A percentile compares a stretch with the other conserved stretches of the same genome.
Evolutionary conservation across 495 filamentous ascomycete genomes (phyloP).

Genomic region (Annulohypoxylon maeteangense): DNA sequence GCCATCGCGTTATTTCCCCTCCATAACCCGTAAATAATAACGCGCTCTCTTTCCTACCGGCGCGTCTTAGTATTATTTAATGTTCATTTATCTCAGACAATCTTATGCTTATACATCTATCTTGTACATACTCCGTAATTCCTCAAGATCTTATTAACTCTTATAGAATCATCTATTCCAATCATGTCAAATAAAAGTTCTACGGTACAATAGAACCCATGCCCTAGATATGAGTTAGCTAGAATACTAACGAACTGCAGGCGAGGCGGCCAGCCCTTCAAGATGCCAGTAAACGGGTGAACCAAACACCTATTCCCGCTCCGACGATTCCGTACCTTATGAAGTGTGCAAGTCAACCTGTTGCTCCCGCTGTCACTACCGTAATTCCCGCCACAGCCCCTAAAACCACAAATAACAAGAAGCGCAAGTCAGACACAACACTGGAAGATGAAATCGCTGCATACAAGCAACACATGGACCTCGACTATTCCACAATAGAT

Average conservation of each 20-base stretch:
- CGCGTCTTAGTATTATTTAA: background rate
- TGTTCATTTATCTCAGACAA: background rate
- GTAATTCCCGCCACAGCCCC: background rate
- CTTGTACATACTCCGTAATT: too few species aligned
- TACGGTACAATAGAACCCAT: slow-evolving; percentile 6
- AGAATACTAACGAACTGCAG: slow-evolving; percentile 1
- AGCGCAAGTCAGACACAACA: slow-evolving; percentile 49
- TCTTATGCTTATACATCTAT: too few species aligned
- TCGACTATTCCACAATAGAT: slow-evolving; percentile 37
- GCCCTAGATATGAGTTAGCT: background rate
- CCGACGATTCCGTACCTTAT: background rate
- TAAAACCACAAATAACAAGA: slow-evolving; percentile 39
- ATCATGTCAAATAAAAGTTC: slow-evolving; percentile 9
- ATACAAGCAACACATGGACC: slow-evolving; percentile 38
- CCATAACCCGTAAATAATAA: background rate
- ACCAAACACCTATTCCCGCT: slow-evolving; percentile 13
- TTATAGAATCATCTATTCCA: background rate
- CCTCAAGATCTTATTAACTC: background rate
- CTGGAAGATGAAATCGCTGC: slow-evolving; percentile 30
- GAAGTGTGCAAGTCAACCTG: slow-evolving; percentile 10
- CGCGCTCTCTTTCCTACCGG: background rate
- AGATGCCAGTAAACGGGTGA: slow-evolving; percentile 21
- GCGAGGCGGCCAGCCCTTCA: slow-evolving; percentile 16
- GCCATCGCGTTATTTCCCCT: slow-evolving; percentile 16
- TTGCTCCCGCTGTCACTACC: background rate